Base-by-base conservation (phyloP, 176 grass and related monocot genomes). In the Luzula sylvatica region DNA sequence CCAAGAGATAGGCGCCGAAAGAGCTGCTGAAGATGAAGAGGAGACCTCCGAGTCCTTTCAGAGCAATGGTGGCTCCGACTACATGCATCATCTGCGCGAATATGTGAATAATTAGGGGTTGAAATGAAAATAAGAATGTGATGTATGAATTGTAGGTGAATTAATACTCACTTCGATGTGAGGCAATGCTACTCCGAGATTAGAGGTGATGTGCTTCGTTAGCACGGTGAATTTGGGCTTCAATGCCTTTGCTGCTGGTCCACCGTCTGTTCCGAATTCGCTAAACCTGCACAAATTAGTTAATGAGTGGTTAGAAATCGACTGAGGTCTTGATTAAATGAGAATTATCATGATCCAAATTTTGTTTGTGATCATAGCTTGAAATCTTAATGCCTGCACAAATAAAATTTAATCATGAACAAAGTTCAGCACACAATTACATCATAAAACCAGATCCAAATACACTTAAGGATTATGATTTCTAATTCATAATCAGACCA, bases 1-100 rank as follows among this genome's bases (percentile, higher is more conserved):
- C 90, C 90, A 96, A 73, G 25, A 96, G 77, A 49, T 82, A 79
- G 22, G 90, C 90, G 28, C 90, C 90, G 1, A 96, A 42, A 16
- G 84, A 86, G 60, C 80, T 86, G 58, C 90, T 86, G 24, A 96
- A 47, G 30, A 96, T 96, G 55, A 96, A 96, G 15, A 96, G 84
- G 7, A 96, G 84, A 52, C 90, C 77, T 61, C 90, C 90, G 15
- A 86, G 57, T 14, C 90, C 84, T 70, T 89, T 96, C 21, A 96
- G 81, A 20, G 54, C 70, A 65, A 89, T 89, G 13, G 80, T 74
- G 47, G 70, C 57, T 20, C 70, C 74, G 41, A 96, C 59, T 13
- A 96, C 74, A 70, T 96, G 77, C 18, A 72, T 89, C 67, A 96
- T 71, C 90, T 86, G 77, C 20, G 62, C 20, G 82, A 19, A 29